phyloP scores from a whole-genome alignment of 1,284 basidiomycete genomes.

The Malassezia yamatoensis region DNA sequence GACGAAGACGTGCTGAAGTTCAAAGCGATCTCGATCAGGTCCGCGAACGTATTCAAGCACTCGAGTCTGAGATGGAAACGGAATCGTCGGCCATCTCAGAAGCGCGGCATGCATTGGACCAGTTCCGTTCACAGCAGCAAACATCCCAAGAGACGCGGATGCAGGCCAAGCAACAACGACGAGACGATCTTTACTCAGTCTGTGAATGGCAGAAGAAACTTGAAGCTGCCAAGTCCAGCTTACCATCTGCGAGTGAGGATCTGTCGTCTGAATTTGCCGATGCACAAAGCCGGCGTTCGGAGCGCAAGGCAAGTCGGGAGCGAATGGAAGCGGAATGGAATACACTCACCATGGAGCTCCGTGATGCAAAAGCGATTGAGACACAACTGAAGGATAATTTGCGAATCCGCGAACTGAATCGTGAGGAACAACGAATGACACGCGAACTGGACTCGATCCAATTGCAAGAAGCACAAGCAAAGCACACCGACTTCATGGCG shows the following conservation, averaged over 20 bases:
- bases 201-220: no score
- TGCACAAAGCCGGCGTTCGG: constrained; percentile 31
- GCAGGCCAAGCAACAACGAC: not conserved
- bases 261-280: constrained; percentile 21
- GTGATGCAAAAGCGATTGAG: constrained; percentile 47
- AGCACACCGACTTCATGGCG: constrained; percentile 65
- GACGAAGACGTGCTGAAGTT: constrained; percentile 46
- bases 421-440: constrained; percentile 61
- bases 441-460: constrained; percentile 57
- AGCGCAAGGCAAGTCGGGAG: constrained; percentile 20
- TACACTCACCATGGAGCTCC: constrained; percentile 44
- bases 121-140: constrained; percentile 52
- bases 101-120: constrained; percentile 58
- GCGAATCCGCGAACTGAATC: constrained; percentile 61
- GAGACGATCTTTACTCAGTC: not conserved
- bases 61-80: constrained; percentile 55
- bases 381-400: constrained; percentile 75
- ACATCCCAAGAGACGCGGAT: not conserved
- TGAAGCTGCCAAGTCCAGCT: no score
- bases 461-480: constrained; percentile 27
- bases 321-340: constrained; percentile 24
- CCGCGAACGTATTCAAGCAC: not conserved
- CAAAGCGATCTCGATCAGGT: constrained; percentile 53
- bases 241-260: no score
- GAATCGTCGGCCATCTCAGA: constrained; percentile 61